Evolutionary conservation across 2,329 filamentous ascomycete genomes (phyloP), one percentile per base, ranked within the genome.

Genomic region (Myotisia sp.): DNA sequence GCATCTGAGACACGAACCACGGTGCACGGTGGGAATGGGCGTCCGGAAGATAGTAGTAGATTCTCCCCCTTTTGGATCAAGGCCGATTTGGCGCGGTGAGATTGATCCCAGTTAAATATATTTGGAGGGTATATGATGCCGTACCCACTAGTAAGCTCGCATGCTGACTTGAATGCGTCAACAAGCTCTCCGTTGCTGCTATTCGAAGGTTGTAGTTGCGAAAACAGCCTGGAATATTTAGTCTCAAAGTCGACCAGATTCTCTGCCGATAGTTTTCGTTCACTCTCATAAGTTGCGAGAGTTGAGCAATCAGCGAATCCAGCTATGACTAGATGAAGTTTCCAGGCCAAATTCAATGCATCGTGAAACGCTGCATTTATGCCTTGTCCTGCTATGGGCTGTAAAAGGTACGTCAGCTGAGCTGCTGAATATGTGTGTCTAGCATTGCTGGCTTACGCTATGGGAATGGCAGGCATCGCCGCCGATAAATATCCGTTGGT

Each of bases 331-430:
- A 81, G 76, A 52, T 93, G 86, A 33, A 94, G 81, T 63, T 95
- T 95, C 86, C 86, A 95, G 5, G 86, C 86, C 26, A 95, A 66
- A 55, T 94, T 95, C 40, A 84, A 72, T 1, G 84, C 84, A 47
- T 68, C 64, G 30, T 68, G 56, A 56, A 70, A 70, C 14, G 71
- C 64, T 43, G 70, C 71, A 58, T 71, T 71, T 68, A 71, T 76
- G 37, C 72, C 72, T 47, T 76, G 72, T 10, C 72, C 72, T 9
- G 72, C 72, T 54, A 76, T 77, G 36, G 72, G 72, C 36, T 62
- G 51, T 13, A 37, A 14, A 33, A 18, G 22, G 19, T n/a, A 3
- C 22, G 23, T 33, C 29, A 39, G 34, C 16, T 16, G 29, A 14
- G n/a, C n/a, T n/a, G n/a, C n/a, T n/a, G n/a, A n/a, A n/a, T n/a